phyloP scores from a whole-genome alignment of 2,329 filamentous ascomycete genomes.

The Colletotrichum horii region DNA sequence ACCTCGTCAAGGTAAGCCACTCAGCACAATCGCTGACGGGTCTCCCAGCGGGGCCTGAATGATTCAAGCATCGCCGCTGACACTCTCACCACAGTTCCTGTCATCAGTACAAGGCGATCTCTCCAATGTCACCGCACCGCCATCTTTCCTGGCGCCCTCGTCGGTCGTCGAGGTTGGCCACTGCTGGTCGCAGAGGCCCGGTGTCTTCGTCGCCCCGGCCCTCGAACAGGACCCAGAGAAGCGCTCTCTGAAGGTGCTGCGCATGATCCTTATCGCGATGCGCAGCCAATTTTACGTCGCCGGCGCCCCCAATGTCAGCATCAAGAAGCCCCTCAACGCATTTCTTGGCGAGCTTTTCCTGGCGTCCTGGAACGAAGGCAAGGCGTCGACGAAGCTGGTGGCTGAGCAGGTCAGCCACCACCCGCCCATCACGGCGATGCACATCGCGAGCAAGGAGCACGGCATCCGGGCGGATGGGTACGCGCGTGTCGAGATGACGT shows the following conservation, averaged over 20 bases:
- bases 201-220: constrained; percentile 52
- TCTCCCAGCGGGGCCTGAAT: neutral
- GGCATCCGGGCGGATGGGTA: constrained; percentile 55
- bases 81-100: constrained; percentile 13
- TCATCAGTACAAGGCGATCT: constrained; percentile 50
- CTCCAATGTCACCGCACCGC: constrained; percentile 56
- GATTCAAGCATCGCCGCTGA: neutral
- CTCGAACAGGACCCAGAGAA: constrained; percentile 46
- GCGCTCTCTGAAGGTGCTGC: constrained; percentile 50
- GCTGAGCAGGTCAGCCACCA: constrained; percentile 60
- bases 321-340: constrained; percentile 59
- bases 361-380: constrained; percentile 37
- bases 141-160: constrained; percentile 51
- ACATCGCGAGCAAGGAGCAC: constrained; percentile 46
- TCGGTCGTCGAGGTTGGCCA: constrained; percentile 57
- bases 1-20: constrained; percentile 20
- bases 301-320: constrained; percentile 49
- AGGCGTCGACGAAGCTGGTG: constrained; percentile 34
- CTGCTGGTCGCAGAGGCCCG: constrained; percentile 54
- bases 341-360: constrained; percentile 58
- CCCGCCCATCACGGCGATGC: constrained; percentile 58
- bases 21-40: neutral
- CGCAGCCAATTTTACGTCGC: constrained; percentile 52
- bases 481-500: constrained; percentile 57
- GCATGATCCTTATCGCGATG: constrained; percentile 52